Base-by-base conservation (phyloP, 305 asterid genomes). In the Fraxinus nigra region DNA sequence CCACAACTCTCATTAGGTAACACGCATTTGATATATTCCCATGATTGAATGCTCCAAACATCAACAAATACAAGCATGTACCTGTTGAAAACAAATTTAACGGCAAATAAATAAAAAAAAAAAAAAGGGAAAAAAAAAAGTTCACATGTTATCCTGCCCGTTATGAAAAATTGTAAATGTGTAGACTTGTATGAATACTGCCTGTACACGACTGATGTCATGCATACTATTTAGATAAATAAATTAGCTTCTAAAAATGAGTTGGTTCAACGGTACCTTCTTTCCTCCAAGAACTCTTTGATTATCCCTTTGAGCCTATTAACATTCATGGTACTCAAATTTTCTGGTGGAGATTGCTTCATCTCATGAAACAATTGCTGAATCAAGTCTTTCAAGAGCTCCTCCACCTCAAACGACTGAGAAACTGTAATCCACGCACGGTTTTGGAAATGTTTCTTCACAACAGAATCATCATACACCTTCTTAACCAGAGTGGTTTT, bases 401-500 rank as follows among this genome's bases (percentile, higher is more conserved):
- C 84, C 56, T 84, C 83, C 82, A 84, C 34, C 5, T 43, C 26
- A 34, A 78, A 76, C 20, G 77, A 38, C 75, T 79, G 61, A 20
- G 82, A 78, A 72, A 80, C 69, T 13, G 82, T 82, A 75, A 83
- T 65, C 85, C 88, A 86, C 1, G 75, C 79, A 8, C 79, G 82
- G 48, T 22, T 43, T 0, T 86, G 89, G 78, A 86, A 83, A 7
- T 86, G 84, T 30, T 76, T 78, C 70, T 74, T 73, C 75, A 83
- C 78, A 33, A 7, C 10, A 5, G 73, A 18, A 84, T 86, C 82
- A 48, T 83, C 84, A 3, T 63, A 83, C 76, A 81, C 89, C 7
- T 78, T 51, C 73, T 86, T 83, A 0, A 82, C 89, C 20, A 86
- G 85, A n/a, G 87, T 81, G 20, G 85, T 84, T 77, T 87, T 84